Percentiles rank a stretch among this genome's conserved stretches.
phyloP scores from a whole-genome alignment of 208 protist genomes.

The Trypanosoma mega region DNA sequence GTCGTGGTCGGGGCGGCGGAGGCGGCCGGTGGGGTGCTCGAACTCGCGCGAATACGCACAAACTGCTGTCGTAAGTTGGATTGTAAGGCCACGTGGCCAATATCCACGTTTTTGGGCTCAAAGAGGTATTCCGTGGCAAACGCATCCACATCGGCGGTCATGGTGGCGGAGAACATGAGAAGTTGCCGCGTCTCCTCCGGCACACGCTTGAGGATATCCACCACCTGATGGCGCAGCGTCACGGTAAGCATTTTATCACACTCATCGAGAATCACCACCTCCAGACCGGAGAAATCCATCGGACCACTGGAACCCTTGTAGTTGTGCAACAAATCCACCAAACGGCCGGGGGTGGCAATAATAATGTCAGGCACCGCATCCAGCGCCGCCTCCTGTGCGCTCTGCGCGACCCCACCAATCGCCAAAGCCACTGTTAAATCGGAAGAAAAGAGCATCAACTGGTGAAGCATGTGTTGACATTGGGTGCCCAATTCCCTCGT shows the following conservation, averaged over 20 bases:
- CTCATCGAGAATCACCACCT: conserved; percentile 96
- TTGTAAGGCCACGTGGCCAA: conserved; percentile 89
- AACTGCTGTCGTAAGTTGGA: conserved; percentile 89
- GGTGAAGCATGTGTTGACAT: conserved; percentile 80
- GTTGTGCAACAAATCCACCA: conserved; percentile 89
- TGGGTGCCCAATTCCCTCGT: conserved; percentile 94
- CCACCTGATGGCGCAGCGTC: conserved; percentile 97
- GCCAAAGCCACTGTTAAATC: conserved; percentile 73
- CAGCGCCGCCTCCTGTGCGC: conserved; percentile 79
- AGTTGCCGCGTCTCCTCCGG: conserved; percentile 81
- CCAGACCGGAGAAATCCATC: conserved; percentile 87
- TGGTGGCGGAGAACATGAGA: conserved; percentile 89
- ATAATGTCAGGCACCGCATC: conserved; percentile 86
- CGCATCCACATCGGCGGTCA: conserved; percentile 86
- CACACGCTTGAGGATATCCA: conserved; percentile 92
- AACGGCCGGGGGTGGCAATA: conserved; percentile 88
- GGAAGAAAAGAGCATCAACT: conserved; percentile 72
- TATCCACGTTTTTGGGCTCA: conserved; percentile 84
- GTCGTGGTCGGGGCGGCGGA: neutral
- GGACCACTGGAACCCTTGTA: conserved; percentile 56
- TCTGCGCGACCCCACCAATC: conserved; percentile 81
- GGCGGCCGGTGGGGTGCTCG: neutral
- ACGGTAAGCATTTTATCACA: conserved; percentile 99
- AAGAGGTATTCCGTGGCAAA: conserved; percentile 86
- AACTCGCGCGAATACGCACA: conserved; percentile 55